These are phyloP conservation scores for Colletotrichum orbiculare DNA, from an alignment of 2,329 filamentous ascomycete species.

Conservation along the genomic window DNA sequence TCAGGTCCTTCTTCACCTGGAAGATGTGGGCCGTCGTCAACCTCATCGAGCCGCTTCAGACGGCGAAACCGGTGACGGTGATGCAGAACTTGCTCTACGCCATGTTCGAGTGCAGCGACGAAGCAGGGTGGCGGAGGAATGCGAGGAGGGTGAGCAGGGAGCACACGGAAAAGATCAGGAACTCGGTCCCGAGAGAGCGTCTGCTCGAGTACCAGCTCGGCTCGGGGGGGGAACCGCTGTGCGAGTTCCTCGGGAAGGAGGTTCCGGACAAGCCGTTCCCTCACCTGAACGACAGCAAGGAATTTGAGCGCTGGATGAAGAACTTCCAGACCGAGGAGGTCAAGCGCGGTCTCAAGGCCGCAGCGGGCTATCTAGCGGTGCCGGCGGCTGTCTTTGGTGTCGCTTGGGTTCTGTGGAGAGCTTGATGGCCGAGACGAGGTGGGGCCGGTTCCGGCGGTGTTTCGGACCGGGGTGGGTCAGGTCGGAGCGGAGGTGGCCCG, in stretches of 20 bases:
- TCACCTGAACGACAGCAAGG: slow-evolving; percentile 42
- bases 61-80: neutral
- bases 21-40: slow-evolving; percentile 8
- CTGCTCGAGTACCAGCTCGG: slow-evolving; percentile 49
- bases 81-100: neutral
- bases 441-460: too few species aligned
- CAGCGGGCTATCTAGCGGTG: neutral
- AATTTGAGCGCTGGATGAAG: neutral
- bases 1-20: neutral
- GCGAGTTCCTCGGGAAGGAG: slow-evolving; percentile 48
- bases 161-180: slow-evolving; percentile 12
- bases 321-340: neutral
- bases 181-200: slow-evolving; percentile 24
- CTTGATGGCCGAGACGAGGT: too few species aligned
- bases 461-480: too few species aligned
- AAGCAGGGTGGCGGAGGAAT: neutral
- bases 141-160: neutral
- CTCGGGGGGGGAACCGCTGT: slow-evolving; percentile 52
- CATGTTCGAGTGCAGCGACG: neutral
- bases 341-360: neutral
- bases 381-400: neutral
- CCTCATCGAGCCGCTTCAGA: slow-evolving; percentile 5
- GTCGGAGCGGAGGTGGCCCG: too few species aligned
- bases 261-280: slow-evolving; percentile 48
- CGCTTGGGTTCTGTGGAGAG: neutral